Evolutionary conservation across 441 rosid genomes (phyloP).

Genomic region (Aquilaria agallochum): DNA sequence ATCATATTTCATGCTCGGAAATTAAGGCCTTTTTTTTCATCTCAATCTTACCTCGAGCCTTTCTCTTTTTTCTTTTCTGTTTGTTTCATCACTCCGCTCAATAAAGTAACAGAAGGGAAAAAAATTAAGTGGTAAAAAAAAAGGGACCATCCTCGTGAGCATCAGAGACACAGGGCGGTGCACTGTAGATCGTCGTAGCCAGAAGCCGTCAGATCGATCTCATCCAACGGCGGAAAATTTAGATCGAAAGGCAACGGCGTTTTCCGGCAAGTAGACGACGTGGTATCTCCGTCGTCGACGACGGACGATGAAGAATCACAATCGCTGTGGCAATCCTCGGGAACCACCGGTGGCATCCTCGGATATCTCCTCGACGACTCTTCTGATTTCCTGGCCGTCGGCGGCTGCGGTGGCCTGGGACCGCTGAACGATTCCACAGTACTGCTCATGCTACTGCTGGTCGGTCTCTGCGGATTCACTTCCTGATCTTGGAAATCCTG

Average conservation of each 20-base stretch:
- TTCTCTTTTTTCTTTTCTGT: slow-evolving; percentile 4
- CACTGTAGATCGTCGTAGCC: slow-evolving; percentile 51
- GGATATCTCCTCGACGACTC: slow-evolving; percentile 34
- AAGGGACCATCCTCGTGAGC: slow-evolving; percentile 13
- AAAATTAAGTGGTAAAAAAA: slow-evolving; percentile 6
- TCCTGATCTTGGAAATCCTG: slow-evolving; percentile 19
- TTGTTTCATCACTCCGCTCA: slow-evolving; percentile 13
- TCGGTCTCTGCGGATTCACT: slow-evolving; percentile 42
- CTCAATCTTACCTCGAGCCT: slow-evolving; percentile 23
- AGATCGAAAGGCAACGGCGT: slow-evolving; percentile 66
- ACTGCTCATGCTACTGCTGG: slow-evolving; percentile 83
- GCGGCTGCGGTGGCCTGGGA: slow-evolving; percentile 32
- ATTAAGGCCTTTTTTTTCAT: slow-evolving; percentile 21
- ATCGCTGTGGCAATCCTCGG: slow-evolving; percentile 79
- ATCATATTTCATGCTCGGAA: slow-evolving; percentile 27
- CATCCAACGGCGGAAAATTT: slow-evolving; percentile 67
- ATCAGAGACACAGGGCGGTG: slow-evolving; percentile 78
- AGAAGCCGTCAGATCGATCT: slow-evolving; percentile 36
- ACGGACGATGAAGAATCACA: slow-evolving; percentile 91
- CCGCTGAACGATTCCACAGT: slow-evolving; percentile 90
- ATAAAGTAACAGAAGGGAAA: slow-evolving; percentile 14
- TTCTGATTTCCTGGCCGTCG: slow-evolving; percentile 17
- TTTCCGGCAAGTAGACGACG: slow-evolving; percentile 27
- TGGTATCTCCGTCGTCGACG: slow-evolving; percentile 41
- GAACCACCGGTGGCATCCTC: slow-evolving; percentile 44